A percentile compares a stretch with the other conserved stretches of the same genome.
These are phyloP conservation scores for Tuber magnatum DNA, from an alignment of 495 filamentous ascomycete species.

Conservation along the genomic window DNA sequence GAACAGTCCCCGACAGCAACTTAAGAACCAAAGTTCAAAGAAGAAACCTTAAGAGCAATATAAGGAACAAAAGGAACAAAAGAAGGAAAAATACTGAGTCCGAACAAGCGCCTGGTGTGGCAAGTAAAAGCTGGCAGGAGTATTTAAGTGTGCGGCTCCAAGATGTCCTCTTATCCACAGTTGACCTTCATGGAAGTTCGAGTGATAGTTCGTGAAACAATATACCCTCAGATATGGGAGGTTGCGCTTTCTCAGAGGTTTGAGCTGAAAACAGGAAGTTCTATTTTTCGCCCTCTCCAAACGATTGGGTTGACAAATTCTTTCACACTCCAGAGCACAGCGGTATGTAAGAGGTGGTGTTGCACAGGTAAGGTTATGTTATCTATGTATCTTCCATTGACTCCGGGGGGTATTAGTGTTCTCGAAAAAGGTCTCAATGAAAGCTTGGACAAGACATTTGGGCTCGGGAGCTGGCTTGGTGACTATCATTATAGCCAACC, in stretches of 20 bases:
- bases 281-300: neutral
- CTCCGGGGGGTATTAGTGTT: conserved; percentile 55
- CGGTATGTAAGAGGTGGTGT: neutral
- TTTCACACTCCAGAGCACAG: too few species aligned
- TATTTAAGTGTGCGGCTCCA: too few species aligned
- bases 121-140: too few species aligned
- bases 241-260: neutral
- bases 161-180: too few species aligned
- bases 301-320: neutral
- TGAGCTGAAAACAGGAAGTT: neutral
- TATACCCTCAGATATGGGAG: neutral
- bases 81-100: too few species aligned
- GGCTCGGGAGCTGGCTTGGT: conserved; percentile 59
- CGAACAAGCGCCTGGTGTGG: too few species aligned
- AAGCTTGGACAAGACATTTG: conserved; percentile 70
- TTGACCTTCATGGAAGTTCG: neutral
- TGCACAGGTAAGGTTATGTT: neutral
- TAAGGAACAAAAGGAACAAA: too few species aligned
- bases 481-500: neutral
- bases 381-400: neutral
- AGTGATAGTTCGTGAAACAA: neutral
- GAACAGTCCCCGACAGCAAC: too few species aligned
- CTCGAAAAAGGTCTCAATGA: conserved; percentile 62
- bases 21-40: too few species aligned
- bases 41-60: too few species aligned